Evolutionary conservation across 352 stramenopile species (phyloP), one percentile per base, ranked within the genome.

Genomic region (Phytophthora quininea): DNA sequence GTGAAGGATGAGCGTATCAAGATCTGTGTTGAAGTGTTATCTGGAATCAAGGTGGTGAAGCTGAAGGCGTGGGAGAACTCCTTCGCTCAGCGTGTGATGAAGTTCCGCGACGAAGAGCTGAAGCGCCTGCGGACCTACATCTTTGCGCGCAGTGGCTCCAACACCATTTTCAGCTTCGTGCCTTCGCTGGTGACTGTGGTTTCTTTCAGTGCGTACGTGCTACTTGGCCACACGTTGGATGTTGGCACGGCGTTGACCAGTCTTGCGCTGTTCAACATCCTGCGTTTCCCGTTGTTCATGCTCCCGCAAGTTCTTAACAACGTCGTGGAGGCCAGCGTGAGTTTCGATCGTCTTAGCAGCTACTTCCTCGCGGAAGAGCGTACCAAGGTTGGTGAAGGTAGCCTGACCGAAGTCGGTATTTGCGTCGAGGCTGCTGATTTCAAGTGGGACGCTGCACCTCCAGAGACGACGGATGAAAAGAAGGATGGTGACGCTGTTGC

Each of bases 1-100:
- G 83, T 97, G 49, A 98, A 97, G 60, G 97, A 99, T 72, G 76
- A 92, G 48, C 89, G 97, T 24, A 91, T 99, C 57, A 98, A 99
- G 75, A 73, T 98, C 15, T 98, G 96, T 72, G 80, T 42, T 84
- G 73, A 80, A 48, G 64, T 76, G 48, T 46, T 87, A 47, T 82
- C 77, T 12, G 72, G 81, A 10, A 86, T 88, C 54, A 77, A 77
- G 33, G 75, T 87, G 46, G 76, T 89, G 52, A 89, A 89, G 64
- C 76, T 89, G 51, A 83, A 81, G 62, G 80, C 62, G 53, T 85
- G 48, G 80, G 61, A 76, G 43, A 75, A 86, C 46, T 75, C 67
- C 43, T 89, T 95, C 55, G 64, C 73, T 11, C 63, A 85, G 52
- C 77, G 73, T 27, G 79, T 96, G 10, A 75, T 85, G 59, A 69